Evolutionary conservation across 805 yeast genomes (phyloP).

Genomic region (Sporopachydermia quercuum): DNA sequence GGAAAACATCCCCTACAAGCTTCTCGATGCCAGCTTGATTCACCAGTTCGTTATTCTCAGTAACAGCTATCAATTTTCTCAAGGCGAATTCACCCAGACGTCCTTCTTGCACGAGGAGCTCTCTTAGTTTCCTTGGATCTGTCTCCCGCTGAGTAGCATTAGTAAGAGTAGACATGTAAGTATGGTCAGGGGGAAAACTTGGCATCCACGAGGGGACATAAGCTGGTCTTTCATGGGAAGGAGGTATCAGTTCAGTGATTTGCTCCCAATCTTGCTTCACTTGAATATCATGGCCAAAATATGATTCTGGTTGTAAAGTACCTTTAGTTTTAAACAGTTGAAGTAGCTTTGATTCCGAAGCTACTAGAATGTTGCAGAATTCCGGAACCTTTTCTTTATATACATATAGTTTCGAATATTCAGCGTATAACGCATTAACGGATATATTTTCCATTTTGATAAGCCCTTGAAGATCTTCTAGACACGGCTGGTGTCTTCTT

Average conservation of each 20-base stretch:
- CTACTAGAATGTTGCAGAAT: not conserved
- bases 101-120: slow-evolving; percentile 67
- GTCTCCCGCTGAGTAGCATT: slow-evolving; percentile 43
- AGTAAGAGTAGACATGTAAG: slow-evolving; percentile 64
- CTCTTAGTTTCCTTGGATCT: slow-evolving; percentile 58
- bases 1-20: not conserved
- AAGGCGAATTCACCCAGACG: slow-evolving; percentile 68
- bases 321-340: not conserved
- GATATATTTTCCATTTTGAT: not conserved
- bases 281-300: not conserved
- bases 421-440: not conserved
- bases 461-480: not conserved
- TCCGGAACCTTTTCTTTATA: not conserved
- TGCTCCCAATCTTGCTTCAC: not conserved
- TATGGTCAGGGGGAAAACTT: slow-evolving; percentile 84
- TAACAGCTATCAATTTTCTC: slow-evolving; percentile 33
- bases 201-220: slow-evolving; percentile 73
- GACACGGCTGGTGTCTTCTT: not conserved
- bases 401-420: not conserved
- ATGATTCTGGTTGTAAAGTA: not conserved
- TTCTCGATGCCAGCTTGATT: not conserved
- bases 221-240: slow-evolving; percentile 17
- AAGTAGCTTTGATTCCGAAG: not conserved
- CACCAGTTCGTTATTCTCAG: slow-evolving; percentile 5
- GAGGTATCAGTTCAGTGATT: not conserved